A percentile compares a stretch with the other conserved stretches of the same genome.
Conservation (phyloP, 75 land plant species). For the Azolla pinnata region DNA sequence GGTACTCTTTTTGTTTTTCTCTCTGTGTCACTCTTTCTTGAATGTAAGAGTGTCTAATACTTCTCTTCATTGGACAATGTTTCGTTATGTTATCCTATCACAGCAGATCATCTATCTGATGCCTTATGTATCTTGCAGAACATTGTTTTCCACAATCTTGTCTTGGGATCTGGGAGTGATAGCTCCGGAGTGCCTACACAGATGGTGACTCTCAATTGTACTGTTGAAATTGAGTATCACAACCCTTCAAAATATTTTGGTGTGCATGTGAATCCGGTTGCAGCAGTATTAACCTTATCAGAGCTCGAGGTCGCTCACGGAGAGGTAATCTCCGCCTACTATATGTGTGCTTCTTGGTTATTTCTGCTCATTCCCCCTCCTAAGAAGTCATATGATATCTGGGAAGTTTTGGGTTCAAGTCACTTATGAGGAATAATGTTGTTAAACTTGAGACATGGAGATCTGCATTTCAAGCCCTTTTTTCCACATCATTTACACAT, state of each 20-base stretch:
- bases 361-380: too few species aligned
- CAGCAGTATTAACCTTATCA: conserved; percentile 41
- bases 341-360: too few species aligned
- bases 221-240: conserved; percentile 42
- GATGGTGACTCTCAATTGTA: conserved; percentile 58
- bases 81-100: too few species aligned
- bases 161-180: conserved; percentile 57
- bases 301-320: conserved; percentile 62
- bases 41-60: too few species aligned
- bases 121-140: too few species aligned
- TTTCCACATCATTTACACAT: too few species aligned
- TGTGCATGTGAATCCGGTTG: conserved; percentile 61
- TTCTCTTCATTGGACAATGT: too few species aligned
- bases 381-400: neutral
- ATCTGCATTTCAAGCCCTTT: neutral
- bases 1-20: too few species aligned
- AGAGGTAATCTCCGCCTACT: conserved; percentile 30
- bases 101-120: too few species aligned
- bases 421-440: neutral
- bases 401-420: neutral
- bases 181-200: conserved; percentile 69
- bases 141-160: conserved; percentile 46
- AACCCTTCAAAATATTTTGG: conserved; percentile 76
- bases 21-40: too few species aligned
- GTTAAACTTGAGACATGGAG: neutral